Percentiles rank a stretch among this genome's conserved stretches.
Evolutionary conservation across 1,284 basidiomycete species (phyloP).

Genomic region (Cutaneotrichosporon daszewskae): DNA sequence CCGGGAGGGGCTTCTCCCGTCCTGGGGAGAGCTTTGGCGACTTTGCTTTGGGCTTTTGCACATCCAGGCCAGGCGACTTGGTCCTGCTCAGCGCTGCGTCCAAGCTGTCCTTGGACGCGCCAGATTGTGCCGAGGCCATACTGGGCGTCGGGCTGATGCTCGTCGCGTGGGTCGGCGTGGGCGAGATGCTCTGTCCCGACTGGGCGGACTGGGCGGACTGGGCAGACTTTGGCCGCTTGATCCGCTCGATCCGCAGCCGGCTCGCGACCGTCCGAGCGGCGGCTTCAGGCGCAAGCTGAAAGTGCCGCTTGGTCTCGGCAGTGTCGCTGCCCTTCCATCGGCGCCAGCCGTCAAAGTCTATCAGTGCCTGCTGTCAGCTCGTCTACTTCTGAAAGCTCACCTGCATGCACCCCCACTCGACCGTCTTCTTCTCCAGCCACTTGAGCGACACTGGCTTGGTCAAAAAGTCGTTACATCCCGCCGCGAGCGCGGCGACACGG

Average conservation of each 20-base stretch:
- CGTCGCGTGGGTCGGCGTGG: too few species aligned
- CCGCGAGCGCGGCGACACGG: conserved; percentile 89
- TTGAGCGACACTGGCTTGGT: conserved; percentile 93
- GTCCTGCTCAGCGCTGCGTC: too few species aligned
- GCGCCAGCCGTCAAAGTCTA: conserved; percentile 49
- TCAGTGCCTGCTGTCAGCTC: conserved; percentile 39
- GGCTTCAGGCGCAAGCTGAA: conserved; percentile 38
- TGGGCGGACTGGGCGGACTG: not conserved
- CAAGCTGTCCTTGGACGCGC: too few species aligned
- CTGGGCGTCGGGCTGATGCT: too few species aligned
- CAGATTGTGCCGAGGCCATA: too few species aligned
- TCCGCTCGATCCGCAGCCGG: conserved; percentile 39
- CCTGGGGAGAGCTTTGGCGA: not conserved
- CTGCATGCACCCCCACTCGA: conserved; percentile 77
- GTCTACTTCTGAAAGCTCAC: conserved; percentile 19
- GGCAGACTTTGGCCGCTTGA: conserved; percentile 4
- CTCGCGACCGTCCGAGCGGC: conserved; percentile 40
- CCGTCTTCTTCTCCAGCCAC: conserved; percentile 97
- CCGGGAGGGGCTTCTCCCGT: conserved; percentile 20
- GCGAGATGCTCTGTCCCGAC: too few species aligned
- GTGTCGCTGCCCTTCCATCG: conserved; percentile 41
- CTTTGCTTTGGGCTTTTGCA: not conserved
- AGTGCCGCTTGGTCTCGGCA: conserved; percentile 36
- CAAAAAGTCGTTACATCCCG: conserved; percentile 97
- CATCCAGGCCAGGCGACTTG: not conserved